Evolutionary conservation across 2,329 filamentous ascomycete species (phyloP), one percentile per base, ranked within the genome.

Genomic region (Aspergillus thermomutatus): DNA sequence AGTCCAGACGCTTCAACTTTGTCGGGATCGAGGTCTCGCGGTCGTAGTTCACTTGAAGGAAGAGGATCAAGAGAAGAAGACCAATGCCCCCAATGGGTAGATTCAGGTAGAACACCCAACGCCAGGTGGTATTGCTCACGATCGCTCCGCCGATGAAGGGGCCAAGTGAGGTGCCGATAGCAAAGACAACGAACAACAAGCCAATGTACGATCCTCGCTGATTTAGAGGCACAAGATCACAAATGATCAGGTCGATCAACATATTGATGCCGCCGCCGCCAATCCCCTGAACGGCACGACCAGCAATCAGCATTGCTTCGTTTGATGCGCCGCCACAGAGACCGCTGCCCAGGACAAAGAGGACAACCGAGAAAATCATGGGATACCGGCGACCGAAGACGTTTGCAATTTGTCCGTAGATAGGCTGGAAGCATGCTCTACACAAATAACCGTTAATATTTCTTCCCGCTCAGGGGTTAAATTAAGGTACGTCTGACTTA

Each of bases 291-390:
- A 87, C 28, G 9, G 28, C 28, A 63, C 83, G 75, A 19, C 80
- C 81, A 61, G 72, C 75, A 14, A 87, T 83, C 1, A 87, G 68
- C 66, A 79, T 79, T 0, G 60, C 63, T 0, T 66, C 69, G 6
- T 57, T 76, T 0, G 62, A 72, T 0, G 83, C 79, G 0, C 75
- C 77, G 0, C 82, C 83, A 50, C 72, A 76, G 2, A 86, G 70
- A 0, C 76, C 80, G 54, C 82, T 83, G 0, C 83, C 83, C 0
- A 84, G 59, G 0, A 69, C 72, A 55, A 83, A 83, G 1, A 81
- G 52, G 3, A 66, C 71, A 1, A 82, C 72, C 8, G 76, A 66
- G 5, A 60, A 49, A 1, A 82, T 68, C 17, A 71, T 71, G 37
- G 73, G 65, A 51, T 68, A 76, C 21, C 77, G 73, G 1, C 82